Evolutionary conservation across 1,284 basidiomycete species (phyloP).

Genomic region (Ceratorhiza oryzae-sativae): DNA sequence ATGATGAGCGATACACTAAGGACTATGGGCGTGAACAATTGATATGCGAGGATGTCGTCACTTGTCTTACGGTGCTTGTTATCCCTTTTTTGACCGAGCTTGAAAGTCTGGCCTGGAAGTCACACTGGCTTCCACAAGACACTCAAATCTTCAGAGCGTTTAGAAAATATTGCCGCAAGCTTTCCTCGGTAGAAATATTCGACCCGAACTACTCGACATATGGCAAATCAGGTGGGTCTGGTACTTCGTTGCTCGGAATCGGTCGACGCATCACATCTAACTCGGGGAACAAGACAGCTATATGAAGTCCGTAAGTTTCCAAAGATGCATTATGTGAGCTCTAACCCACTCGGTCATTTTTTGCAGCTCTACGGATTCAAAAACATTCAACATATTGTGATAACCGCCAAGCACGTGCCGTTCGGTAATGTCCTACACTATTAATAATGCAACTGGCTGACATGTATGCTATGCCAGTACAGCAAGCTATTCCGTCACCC

Average conservation of each 20-base stretch:
- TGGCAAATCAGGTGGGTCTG: background rate
- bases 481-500: background rate
- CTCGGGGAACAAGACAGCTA: background rate
- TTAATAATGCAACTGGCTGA: background rate
- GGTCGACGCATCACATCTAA: background rate
- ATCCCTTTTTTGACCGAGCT: constrained; percentile 16
- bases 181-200: constrained; percentile 18
- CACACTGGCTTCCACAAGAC: constrained; percentile 21
- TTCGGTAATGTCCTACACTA: background rate
- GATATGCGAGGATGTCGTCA: constrained; percentile 7
- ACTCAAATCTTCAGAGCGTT: constrained; percentile 16
- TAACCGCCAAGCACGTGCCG: constrained; percentile 3
- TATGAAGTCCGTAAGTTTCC: background rate
- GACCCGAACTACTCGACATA: background rate
- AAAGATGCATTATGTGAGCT: background rate
- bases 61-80: background rate
- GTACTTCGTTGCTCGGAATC: background rate
- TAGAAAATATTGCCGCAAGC: background rate
- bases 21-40: constrained; percentile 12
- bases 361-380: constrained; percentile 21
- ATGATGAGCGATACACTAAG: constrained; percentile 23
- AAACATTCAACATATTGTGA: background rate
- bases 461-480: background rate
- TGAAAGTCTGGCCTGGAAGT: constrained; percentile 12
- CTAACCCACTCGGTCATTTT: background rate